Base-by-base conservation (phyloP, 2,329 filamentous ascomycete genomes). In the Apiospora phragmitis region DNA sequence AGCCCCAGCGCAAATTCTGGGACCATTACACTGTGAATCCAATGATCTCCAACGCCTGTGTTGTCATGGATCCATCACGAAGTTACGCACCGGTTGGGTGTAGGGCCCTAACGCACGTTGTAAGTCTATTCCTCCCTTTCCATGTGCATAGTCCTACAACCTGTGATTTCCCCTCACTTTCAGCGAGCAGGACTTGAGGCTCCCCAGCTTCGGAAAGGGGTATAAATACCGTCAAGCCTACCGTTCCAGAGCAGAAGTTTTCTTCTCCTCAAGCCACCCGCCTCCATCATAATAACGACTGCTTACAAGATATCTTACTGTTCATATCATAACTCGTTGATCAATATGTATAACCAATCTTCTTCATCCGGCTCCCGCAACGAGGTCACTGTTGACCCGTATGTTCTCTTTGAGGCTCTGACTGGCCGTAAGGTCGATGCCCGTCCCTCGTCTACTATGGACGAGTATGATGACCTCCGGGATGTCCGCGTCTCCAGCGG, bases 331-430 rank as follows among this genome's bases (percentile, higher is more conserved):
- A 26, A n/a, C n/a, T 59, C 49, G 42, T 41, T 8, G 35, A 68
- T 59, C 67, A 68, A 51, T 8, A 51, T 68, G 49, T 59, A 45
- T 18, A 69, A 65, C 38, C 55, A 69, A 32, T 66, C 68, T 11
- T 65, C 70, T 41, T 24, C 67, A 7, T 67, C 51, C 35, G 51
- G 51, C 14, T 59, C 69, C 24, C 62, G 70, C 65, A 70, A 69
- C 38, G 68, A 65, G 38, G 68, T 69, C 68, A 68, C 76, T 69
- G 77, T 81, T 43, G 81, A 82, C 73, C 77, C 79, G 12, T 81
- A 80, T 65, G 80, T 79, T 41, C 77, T 83, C 11, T 79, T 83
- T 1, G 80, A 83, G 73, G 81, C 80, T 49, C 76, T 83, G 65
- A 80, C 82, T 2, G 81, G 80, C 26, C 78, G 77, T 47, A 80